Conservation (phyloP, 139 green algal genomes). For the Chlorella sp. region DNA sequence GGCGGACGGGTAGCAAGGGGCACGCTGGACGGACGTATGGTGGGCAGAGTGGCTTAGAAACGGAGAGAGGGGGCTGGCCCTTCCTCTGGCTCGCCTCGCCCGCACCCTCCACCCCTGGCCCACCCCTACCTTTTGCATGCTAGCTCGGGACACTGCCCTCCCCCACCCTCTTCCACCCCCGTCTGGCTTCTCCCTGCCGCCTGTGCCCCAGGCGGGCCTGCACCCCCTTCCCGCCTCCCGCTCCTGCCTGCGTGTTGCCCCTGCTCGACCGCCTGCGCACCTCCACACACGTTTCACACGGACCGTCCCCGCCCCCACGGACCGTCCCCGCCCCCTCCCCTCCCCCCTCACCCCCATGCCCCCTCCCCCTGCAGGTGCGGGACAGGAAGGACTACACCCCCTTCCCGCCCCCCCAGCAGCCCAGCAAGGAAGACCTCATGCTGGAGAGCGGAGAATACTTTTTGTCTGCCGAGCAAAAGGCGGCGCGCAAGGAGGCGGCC, state of each 20-base stretch:
- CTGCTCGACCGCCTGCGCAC: no score
- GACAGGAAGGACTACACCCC: conserved; percentile 93
- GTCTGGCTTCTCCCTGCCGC: no score
- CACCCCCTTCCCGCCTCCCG: no score
- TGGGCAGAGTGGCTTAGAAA: background rate
- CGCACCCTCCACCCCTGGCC: no score
- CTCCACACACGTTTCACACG: no score
- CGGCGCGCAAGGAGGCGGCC: conserved; percentile 45
- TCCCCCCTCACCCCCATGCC: background rate
- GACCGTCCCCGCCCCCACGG: no score
- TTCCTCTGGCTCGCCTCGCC: no score
- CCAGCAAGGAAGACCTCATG: conserved; percentile 90
- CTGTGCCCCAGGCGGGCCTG: no score
- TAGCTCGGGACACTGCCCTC: background rate
- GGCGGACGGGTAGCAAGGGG: background rate
- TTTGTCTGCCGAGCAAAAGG: conserved; percentile 82
- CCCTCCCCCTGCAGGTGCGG: conserved; percentile 25
- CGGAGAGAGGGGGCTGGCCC: background rate
- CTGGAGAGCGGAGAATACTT: conserved; percentile 98
- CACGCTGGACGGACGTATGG: no score
- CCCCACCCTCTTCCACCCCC: no score
- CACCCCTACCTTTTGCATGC: background rate
- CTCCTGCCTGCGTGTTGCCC: no score
- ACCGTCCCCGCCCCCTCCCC: no score
- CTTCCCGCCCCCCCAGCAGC: conserved; percentile 95